Evolutionary conservation across 768 basidiomycete species (phyloP).

Genomic region (Coprinopsis sp.): DNA sequence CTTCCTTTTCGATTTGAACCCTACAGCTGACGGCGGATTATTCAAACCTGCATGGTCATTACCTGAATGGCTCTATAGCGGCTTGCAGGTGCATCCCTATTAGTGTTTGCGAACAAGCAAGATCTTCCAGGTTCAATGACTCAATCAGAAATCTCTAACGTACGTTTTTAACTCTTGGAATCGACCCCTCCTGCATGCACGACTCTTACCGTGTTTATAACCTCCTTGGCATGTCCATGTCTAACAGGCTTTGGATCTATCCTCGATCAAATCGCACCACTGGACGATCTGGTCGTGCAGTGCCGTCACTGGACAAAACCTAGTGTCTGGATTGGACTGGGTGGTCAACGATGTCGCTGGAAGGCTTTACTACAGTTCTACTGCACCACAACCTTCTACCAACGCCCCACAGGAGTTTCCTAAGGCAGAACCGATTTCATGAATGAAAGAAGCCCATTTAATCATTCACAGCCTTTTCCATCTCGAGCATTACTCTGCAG

Average conservation of each 20-base stretch:
- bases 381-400: constrained; percentile 13
- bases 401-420: constrained; percentile 9
- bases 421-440: constrained; percentile 3
- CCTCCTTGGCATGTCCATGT: neutral
- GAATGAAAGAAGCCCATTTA: constrained; percentile 1
- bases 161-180: constrained; percentile 36
- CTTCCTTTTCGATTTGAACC: constrained; percentile 8
- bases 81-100: constrained; percentile 89
- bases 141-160: constrained; percentile 76
- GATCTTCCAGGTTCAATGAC: constrained; percentile 88
- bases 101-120: constrained; percentile 98
- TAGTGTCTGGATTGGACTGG: constrained; percentile 88
- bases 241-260: constrained; percentile 72
- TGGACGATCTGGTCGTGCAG: constrained; percentile 93
- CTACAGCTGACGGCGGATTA: neutral
- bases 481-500: too few species aligned
- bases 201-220: constrained; percentile 12
- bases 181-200: neutral
- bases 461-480: neutral
- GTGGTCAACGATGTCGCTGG: constrained; percentile 83
- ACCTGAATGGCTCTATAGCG: constrained; percentile 45
- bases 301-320: constrained; percentile 82
- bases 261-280: constrained; percentile 77
- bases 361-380: constrained; percentile 78
- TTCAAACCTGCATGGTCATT: constrained; percentile 20